Conservation (phyloP, 1,139 yeast genomes). For the Candida albicans region DNA sequence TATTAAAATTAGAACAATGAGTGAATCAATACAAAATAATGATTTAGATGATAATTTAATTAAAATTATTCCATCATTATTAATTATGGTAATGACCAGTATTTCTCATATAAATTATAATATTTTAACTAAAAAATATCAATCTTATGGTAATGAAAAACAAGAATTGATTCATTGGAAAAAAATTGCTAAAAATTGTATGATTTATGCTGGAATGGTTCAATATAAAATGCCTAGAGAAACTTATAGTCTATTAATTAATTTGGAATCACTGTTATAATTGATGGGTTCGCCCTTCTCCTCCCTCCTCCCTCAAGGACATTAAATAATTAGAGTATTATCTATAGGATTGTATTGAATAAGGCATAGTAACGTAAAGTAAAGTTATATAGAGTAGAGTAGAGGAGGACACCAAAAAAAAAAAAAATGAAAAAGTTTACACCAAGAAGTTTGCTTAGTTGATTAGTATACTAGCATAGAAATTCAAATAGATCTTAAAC, state of each 20-base stretch:
- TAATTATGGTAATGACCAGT: slow-evolving; percentile 81
- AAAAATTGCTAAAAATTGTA: slow-evolving; percentile 77
- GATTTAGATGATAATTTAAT: slow-evolving; percentile 69
- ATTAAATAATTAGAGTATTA: too few species aligned
- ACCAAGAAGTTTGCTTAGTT: too few species aligned
- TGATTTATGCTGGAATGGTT: slow-evolving; percentile 94
- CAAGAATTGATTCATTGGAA: slow-evolving; percentile 56
- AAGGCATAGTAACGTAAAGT: too few species aligned
- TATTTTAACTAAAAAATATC: slow-evolving; percentile 47
- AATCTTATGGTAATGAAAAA: slow-evolving; percentile 52
- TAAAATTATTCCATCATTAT: slow-evolving; percentile 75
- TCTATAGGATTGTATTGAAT: too few species aligned
- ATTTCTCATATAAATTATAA: slow-evolving; percentile 59
- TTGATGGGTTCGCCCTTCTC: too few species aligned
- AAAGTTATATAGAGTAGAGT: too few species aligned
- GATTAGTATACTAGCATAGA: too few species aligned
- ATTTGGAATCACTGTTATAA: slow-evolving; percentile 56
- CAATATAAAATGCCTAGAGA: slow-evolving; percentile 95
- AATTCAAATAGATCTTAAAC: too few species aligned
- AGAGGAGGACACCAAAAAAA: not conserved
- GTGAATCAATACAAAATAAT: slow-evolving; percentile 44
- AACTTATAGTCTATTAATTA: slow-evolving; percentile 72
- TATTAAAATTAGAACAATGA: slow-evolving; percentile 35
- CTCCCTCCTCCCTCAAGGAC: too few species aligned
- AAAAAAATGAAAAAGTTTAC: not conserved